A percentile compares a stretch with the other conserved stretches of the same genome.
These are phyloP conservation scores for Samsoniella hepiali DNA, from an alignment of 2,329 filamentous ascomycete genomes.

Conservation along the genomic window DNA sequence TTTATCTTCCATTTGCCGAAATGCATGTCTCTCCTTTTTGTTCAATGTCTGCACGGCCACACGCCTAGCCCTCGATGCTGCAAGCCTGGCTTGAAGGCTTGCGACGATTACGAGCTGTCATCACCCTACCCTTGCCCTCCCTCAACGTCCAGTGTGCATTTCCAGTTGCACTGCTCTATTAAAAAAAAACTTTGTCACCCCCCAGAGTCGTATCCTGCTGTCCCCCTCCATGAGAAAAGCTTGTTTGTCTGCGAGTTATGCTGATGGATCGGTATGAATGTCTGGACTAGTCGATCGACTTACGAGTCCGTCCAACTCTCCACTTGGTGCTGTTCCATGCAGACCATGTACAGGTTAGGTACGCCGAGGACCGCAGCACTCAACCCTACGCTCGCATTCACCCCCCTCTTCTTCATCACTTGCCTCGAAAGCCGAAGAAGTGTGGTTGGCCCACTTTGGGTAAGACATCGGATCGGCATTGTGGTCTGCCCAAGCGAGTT, in stretches of 20 bases:
- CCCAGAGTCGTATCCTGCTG: not conserved
- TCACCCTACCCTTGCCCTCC: no score
- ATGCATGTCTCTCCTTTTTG: slow-evolving; percentile 5
- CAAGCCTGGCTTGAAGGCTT: not conserved
- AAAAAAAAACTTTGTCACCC: slow-evolving; percentile 1
- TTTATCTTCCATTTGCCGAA: not conserved
- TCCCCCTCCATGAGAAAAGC: not conserved
- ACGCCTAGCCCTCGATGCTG: not conserved
- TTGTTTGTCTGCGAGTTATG: slow-evolving; percentile 1
- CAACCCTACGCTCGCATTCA: not conserved
- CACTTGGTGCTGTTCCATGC: slow-evolving; percentile 6
- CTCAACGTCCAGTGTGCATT: not conserved
- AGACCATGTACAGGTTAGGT: not conserved
- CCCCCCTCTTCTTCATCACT: not conserved
- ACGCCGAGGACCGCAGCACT: slow-evolving; percentile 15
- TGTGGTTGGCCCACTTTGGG: slow-evolving; percentile 3
- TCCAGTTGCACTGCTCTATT: not conserved
- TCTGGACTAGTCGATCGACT: slow-evolving; percentile 5
- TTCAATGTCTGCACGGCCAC: not conserved
- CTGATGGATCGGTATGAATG: not conserved
- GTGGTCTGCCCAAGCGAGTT: slow-evolving; percentile 11
- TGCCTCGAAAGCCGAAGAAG: slow-evolving; percentile 13
- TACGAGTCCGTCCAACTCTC: not conserved
- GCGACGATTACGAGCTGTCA: not conserved
- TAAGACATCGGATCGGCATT: slow-evolving; percentile 19